Percentiles rank a stretch among this genome's conserved stretches.
These are phyloP conservation scores for Phoenix roebelenii DNA, from an alignment of 176 grass and related monocot species.

Conservation along the genomic window DNA sequence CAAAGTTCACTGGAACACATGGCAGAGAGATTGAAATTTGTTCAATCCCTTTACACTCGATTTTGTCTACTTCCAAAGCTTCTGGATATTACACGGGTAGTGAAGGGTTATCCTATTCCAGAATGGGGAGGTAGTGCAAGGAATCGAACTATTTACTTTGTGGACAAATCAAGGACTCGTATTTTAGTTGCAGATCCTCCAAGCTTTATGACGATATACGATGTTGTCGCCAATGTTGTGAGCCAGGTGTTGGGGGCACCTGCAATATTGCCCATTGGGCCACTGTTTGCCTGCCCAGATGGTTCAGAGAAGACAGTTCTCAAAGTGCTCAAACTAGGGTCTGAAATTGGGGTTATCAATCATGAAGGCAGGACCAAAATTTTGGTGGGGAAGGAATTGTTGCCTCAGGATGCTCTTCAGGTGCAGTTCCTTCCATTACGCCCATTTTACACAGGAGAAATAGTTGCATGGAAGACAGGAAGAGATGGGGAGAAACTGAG, in stretches of 20 bases:
- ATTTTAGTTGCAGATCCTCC: conserved; percentile 83
- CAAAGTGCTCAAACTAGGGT: conserved; percentile 52
- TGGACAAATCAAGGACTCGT: conserved; percentile 50
- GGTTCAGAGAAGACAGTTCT: conserved; percentile 76
- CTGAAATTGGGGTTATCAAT: conserved; percentile 42
- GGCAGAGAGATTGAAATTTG: conserved; percentile 63
- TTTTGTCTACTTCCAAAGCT: conserved; percentile 64
- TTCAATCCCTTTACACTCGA: conserved; percentile 56
- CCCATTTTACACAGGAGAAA: conserved; percentile 88
- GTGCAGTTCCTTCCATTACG: conserved; percentile 93
- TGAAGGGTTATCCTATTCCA: conserved; percentile 33
- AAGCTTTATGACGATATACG: conserved; percentile 77
- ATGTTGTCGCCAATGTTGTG: conserved; percentile 57
- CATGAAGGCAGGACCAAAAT: conserved; percentile 35
- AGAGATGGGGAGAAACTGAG: conserved; percentile 78
- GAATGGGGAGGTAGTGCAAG: conserved; percentile 67
- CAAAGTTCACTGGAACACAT: conserved; percentile 48
- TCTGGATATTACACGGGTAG: conserved; percentile 56
- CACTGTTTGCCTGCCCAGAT: conserved; percentile 72
- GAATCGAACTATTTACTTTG: conserved; percentile 63
- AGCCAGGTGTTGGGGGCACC: conserved; percentile 63
- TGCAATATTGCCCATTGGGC: conserved; percentile 57
- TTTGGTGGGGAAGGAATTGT: conserved; percentile 64
- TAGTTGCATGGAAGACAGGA: conserved; percentile 84
- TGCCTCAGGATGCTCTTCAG: conserved; percentile 81